These are phyloP conservation scores for Emmonsiellopsis sp. DNA, from an alignment of 2,329 filamentous ascomycete species.

Conservation along the genomic window DNA sequence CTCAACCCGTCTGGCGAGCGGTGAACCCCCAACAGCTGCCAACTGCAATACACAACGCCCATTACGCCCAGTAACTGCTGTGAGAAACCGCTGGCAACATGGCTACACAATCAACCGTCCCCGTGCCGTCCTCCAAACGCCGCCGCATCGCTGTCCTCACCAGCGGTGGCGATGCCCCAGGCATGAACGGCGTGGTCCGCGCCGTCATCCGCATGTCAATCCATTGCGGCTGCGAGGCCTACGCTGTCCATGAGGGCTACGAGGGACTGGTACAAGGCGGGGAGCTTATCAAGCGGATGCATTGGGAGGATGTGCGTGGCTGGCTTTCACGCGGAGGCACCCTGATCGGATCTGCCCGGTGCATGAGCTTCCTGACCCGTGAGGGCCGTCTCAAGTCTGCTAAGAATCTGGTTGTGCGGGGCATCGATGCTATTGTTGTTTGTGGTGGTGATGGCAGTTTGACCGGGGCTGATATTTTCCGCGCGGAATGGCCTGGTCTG, in stretches of 20 bases:
- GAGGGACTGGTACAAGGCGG: conserved; percentile 87
- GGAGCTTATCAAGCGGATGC: conserved; percentile 75
- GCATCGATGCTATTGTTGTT: conserved; percentile 92
- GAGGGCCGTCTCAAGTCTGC: conserved; percentile 73
- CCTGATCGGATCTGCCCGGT: conserved; percentile 88
- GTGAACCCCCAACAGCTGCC: too few species aligned
- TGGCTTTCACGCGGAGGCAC: conserved; percentile 92
- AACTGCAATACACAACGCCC: too few species aligned
- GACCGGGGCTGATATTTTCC: conserved; percentile 90
- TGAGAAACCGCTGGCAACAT: neutral
- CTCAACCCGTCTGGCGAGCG: too few species aligned
- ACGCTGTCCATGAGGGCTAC: conserved; percentile 85
- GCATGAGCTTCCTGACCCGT: conserved; percentile 85
- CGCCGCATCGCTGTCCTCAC: conserved; percentile 80
- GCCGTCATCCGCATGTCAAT: conserved; percentile 89
- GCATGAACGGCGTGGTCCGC: conserved; percentile 87
- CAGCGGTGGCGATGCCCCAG: conserved; percentile 85
- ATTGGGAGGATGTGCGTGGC: conserved; percentile 89
- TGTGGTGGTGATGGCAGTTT: conserved; percentile 95
- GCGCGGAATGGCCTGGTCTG: conserved; percentile 82
- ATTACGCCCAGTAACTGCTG: neutral
- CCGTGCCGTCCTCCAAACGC: conserved; percentile 16
- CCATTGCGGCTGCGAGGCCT: conserved; percentile 70
- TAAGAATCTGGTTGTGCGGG: conserved; percentile 86
- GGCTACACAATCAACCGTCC: neutral